A percentile compares a stretch with the other conserved stretches of the same genome.
phyloP scores from a whole-genome alignment of 768 basidiomycete genomes.

The Mycena metata region DNA sequence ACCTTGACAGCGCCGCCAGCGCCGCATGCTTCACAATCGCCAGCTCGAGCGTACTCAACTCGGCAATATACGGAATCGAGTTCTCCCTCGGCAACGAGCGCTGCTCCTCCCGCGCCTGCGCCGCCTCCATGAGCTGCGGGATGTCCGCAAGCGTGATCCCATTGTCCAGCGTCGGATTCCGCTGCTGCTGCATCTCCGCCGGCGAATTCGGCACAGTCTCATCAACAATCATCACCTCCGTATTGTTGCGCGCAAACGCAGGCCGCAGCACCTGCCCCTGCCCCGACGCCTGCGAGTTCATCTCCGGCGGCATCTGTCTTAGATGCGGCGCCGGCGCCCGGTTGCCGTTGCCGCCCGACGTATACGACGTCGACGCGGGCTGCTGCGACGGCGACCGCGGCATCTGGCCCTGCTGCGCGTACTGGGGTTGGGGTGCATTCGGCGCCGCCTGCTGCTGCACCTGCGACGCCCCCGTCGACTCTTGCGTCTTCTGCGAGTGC shows the following conservation, averaged over 20 bases:
- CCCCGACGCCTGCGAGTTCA: conserved; percentile 58
- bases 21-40: conserved; percentile 95
- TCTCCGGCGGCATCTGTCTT: conserved; percentile 57
- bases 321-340: conserved; percentile 54
- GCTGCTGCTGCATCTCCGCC: conserved; percentile 59
- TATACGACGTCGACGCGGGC: conserved; percentile 45
- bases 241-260: conserved; percentile 81
- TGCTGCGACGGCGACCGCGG: conserved; percentile 47
- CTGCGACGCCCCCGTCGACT: conserved; percentile 54
- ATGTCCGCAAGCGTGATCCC: conserved; percentile 95
- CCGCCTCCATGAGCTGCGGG: conserved; percentile 91
- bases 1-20: conserved; percentile 82
- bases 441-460: conserved; percentile 45
- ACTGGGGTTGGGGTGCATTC: conserved; percentile 47
- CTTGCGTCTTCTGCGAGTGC: conserved; percentile 62
- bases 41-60: conserved; percentile 86
- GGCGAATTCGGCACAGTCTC: conserved; percentile 83
- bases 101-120: conserved; percentile 89
- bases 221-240: conserved; percentile 90
- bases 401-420: conserved; percentile 52
- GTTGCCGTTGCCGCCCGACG: conserved; percentile 18
- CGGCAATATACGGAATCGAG: conserved; percentile 86
- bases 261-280: conserved; percentile 73
- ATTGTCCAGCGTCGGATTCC: conserved; percentile 67
- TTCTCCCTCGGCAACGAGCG: conserved; percentile 85